Percentiles rank a stretch among this genome's conserved stretches.
phyloP scores from a whole-genome alignment of 2,329 filamentous ascomycete species.

The Penicillium brasilianum region DNA sequence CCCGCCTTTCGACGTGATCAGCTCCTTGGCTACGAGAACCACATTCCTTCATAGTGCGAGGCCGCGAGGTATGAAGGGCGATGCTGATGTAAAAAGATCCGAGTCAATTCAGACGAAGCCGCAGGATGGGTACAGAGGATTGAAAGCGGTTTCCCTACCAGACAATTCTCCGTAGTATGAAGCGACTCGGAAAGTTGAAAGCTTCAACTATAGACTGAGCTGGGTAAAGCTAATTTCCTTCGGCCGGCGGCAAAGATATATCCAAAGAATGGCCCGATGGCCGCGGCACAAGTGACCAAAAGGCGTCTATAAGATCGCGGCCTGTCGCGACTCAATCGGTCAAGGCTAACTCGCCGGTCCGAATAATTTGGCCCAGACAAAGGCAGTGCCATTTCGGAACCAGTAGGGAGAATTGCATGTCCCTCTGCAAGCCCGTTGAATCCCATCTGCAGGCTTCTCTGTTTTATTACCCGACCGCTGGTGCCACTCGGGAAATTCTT shows the following conservation, averaged over 20 bases:
- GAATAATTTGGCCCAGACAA: neutral
- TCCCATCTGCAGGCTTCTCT: neutral
- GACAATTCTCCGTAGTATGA: too few species aligned
- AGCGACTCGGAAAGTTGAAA: neutral
- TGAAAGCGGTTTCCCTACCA: too few species aligned
- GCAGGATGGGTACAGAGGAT: too few species aligned
- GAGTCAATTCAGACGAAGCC: too few species aligned
- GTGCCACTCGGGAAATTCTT: neutral
- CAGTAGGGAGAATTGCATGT: neutral
- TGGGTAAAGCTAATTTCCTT: neutral
- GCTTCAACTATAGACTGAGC: neutral
- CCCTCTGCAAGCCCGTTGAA: neutral
- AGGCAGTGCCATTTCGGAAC: neutral
- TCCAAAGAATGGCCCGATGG: neutral
- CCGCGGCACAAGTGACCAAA: neutral
- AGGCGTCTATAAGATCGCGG: neutral
- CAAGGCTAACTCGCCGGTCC: conserved; percentile 17
- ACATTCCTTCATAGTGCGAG: too few species aligned
- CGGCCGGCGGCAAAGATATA: conserved; percentile 7
- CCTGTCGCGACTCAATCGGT: conserved; percentile 9
- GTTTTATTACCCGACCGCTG: conserved; percentile 3
- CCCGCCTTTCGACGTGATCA: too few species aligned
- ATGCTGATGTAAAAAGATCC: too few species aligned
- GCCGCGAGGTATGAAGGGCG: too few species aligned
- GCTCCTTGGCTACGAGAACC: too few species aligned